These are phyloP conservation scores for Ailanthus altissimus DNA, from an alignment of 345 rosid species.

Conservation along the genomic window DNA sequence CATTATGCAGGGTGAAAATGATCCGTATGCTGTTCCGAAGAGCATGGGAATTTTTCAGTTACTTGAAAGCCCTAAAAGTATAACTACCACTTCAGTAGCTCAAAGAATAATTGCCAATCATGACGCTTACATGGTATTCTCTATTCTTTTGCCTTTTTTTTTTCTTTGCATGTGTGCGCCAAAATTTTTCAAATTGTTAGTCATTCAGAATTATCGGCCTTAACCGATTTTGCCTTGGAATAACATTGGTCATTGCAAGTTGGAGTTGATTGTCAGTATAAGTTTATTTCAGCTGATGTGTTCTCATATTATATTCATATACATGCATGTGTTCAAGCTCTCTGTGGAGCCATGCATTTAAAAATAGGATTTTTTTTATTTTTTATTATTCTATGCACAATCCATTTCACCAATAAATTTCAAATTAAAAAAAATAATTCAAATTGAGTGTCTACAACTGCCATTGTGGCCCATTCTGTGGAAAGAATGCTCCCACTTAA, in stretches of 20 bases:
- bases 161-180: not conserved
- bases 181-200: not conserved
- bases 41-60: constrained; percentile 72
- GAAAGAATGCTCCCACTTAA: not conserved
- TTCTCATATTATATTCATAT: not conserved
- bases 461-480: not conserved
- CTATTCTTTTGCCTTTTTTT: not conserved
- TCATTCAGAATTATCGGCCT: not conserved
- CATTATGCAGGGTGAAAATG: constrained; percentile 54
- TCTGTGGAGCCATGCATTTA: not conserved
- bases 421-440: not conserved
- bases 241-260: not conserved
- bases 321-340: not conserved
- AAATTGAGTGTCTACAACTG: not conserved
- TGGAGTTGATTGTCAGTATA: not conserved
- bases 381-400: not conserved
- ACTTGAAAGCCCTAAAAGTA: constrained; percentile 71
- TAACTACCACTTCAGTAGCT: constrained; percentile 74
- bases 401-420: not conserved
- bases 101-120: constrained; percentile 85
- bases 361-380: not conserved
- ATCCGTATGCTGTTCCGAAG: constrained; percentile 77
- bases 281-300: not conserved
- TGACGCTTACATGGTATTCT: constrained; percentile 66
- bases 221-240: not conserved